Evolutionary conservation across 2,329 filamentous ascomycete genomes (phyloP).

Genomic region (Rhytidhysteron rufulum): DNA sequence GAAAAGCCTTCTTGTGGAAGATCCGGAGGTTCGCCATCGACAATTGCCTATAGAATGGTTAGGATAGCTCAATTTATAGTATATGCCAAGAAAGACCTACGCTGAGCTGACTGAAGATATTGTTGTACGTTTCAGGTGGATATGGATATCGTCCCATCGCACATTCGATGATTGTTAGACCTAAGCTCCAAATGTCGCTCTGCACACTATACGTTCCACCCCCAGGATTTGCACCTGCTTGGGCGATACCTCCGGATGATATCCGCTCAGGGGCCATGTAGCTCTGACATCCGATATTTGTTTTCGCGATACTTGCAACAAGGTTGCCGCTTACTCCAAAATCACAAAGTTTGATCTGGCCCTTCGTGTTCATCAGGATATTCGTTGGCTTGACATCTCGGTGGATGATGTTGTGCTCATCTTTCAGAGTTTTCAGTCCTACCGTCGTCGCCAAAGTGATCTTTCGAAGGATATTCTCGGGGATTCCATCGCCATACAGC

Average conservation of each 20-base stretch:
- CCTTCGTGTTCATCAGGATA: constrained; percentile 83
- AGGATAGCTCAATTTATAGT: constrained; percentile 6
- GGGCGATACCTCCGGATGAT: constrained; percentile 75
- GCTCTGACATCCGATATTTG: constrained; percentile 97
- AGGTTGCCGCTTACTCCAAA: constrained; percentile 96
- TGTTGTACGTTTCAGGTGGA: constrained; percentile 93
- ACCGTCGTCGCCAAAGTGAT: constrained; percentile 86
- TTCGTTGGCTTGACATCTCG: constrained; percentile 99
- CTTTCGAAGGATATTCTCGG: constrained; percentile 82
- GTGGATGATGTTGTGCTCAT: constrained; percentile 98
- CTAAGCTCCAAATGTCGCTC: constrained; percentile 96
- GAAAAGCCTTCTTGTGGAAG: constrained; percentile 78
- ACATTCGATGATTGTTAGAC: constrained; percentile 92
- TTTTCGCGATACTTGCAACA: constrained; percentile 95
- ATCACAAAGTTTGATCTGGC: constrained; percentile 97
- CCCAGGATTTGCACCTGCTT: constrained; percentile 62
- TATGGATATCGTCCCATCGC: constrained; percentile 94
- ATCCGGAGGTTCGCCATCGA: constrained; percentile 91
- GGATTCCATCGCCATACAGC: constrained; percentile 84
- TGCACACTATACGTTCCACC: constrained; percentile 95
- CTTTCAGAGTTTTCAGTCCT: constrained; percentile 89
- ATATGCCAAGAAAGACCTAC: constrained; percentile 54
- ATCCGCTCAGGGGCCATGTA: constrained; percentile 99
- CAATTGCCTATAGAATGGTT: constrained; percentile 69
- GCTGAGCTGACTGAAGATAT: constrained; percentile 95